phyloP scores from a whole-genome alignment of 176 grass and related monocot species.

The Saccharum officinarum region DNA sequence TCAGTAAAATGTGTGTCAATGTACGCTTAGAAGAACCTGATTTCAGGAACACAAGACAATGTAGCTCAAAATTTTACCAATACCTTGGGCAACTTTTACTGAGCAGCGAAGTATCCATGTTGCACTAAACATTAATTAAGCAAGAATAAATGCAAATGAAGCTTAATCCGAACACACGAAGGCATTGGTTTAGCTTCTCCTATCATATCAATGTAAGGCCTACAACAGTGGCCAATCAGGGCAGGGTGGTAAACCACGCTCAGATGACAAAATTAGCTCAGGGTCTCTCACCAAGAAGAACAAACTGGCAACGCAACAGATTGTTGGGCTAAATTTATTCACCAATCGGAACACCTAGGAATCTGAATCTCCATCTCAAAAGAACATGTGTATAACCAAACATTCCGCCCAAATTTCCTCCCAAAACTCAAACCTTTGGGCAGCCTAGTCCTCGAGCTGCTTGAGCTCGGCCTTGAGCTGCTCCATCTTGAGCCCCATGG shows the following conservation, averaged over 20 bases:
- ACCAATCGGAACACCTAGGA: slow-evolving; percentile 15
- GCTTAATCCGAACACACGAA: neutral
- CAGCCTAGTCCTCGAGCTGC: slow-evolving; percentile 71
- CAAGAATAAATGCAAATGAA: neutral
- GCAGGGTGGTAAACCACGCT: neutral
- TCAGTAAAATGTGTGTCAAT: neutral
- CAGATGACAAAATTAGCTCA: slow-evolving; percentile 2
- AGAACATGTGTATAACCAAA: neutral
- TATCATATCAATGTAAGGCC: neutral
- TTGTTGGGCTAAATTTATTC: slow-evolving; percentile 29
- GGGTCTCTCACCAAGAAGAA: neutral
- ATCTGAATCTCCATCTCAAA: neutral
- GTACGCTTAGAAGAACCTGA: neutral
- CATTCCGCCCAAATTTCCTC: slow-evolving; percentile 21
- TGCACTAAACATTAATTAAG: neutral
- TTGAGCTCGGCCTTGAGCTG: slow-evolving; percentile 97
- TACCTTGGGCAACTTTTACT: neutral
- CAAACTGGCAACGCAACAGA: neutral
- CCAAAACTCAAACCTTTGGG: slow-evolving; percentile 10
- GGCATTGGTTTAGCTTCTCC: slow-evolving; percentile 2
- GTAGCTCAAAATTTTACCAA: neutral
- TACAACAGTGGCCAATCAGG: neutral
- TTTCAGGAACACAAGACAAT: neutral
- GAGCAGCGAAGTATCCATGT: neutral
- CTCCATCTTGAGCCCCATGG: slow-evolving; percentile 99